Evolutionary conservation across 2,329 filamentous ascomycete species (phyloP), one percentile per base, ranked within the genome.

Genomic region (Colletotrichum sp.): DNA sequence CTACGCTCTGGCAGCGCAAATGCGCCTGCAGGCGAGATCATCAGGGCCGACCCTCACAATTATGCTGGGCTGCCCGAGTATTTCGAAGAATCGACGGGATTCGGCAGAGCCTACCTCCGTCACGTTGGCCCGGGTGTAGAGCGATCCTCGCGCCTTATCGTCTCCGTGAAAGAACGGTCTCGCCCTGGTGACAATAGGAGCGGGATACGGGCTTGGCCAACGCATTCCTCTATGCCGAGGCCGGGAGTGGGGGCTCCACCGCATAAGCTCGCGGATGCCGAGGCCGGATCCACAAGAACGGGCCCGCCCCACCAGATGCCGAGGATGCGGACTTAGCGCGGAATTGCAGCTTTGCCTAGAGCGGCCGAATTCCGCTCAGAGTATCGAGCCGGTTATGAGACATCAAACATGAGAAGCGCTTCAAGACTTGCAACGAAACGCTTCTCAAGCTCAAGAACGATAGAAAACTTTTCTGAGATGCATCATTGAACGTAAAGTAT

Each of bases 211-310:
- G 27, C 54, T 54, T 31, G 51, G 31, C 27, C 16, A 29, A 9
- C 12, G 3, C 54, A 38, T 36, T 33, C 38, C 15, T 54, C 13
- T n/a, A 27, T 54, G 24, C 70, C 66, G 70, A 73, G 66, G 70
- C 70, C 70, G 66, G 66, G 6, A 34, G 18, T 11, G 34, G 16
- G 7, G 21, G 34, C 8, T 18, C 70, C 66, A 51, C 59, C 54
- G 24, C 61, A 36, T 43, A 70, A 47, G 59, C 66, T 65, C 13
- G 16, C 59, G 36, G 70, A 16, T 66, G 70, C 70, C 61, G 70
- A 66, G 59, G 36, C 54, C 66, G 66, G 61, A 36, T 29, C 66
- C n/a, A 55, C 6, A 43, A 27, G 29, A 64, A 70, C 70, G 66
- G 70, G 61, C 11, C 54, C 31, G 43, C 18, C 55, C 66, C 70